These are phyloP conservation scores for Termitomyces sp. DNA, from an alignment of 768 basidiomycete genomes.

Conservation along the genomic window DNA sequence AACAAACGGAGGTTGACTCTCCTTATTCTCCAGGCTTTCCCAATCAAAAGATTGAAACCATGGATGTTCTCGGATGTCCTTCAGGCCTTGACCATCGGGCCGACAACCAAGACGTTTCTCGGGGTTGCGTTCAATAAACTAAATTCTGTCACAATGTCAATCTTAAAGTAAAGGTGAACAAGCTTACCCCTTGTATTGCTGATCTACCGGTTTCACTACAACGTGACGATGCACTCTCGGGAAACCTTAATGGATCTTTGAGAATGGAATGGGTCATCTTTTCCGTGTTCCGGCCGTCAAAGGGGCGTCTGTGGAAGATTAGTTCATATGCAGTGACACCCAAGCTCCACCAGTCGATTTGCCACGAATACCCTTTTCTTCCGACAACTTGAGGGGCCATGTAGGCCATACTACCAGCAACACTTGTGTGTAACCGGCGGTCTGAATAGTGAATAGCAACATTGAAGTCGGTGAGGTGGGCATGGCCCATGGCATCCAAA, in stretches of 20 bases:
- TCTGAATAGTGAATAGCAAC: constrained; percentile 98
- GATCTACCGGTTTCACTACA: constrained; percentile 64
- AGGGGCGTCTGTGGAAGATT: constrained; percentile 78
- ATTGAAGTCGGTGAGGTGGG: constrained; percentile 97
- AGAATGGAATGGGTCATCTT: constrained; percentile 85
- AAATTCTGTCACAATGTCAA: constrained; percentile 13
- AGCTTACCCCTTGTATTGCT: constrained; percentile 62
- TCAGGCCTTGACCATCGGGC: constrained; percentile 61
- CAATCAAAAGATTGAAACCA: constrained; percentile 87
- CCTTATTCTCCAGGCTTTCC: constrained; percentile 68
- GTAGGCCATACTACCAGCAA: constrained; percentile 98
- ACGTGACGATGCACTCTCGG: constrained; percentile 56
- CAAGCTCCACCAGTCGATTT: constrained; percentile 94
- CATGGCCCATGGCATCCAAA: constrained; percentile 89
- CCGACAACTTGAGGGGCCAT: constrained; percentile 98
- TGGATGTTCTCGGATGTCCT: constrained; percentile 74
- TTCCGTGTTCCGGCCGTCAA: constrained; percentile 85
- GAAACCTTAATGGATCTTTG: constrained; percentile 74
- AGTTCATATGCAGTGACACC: constrained; percentile 89
- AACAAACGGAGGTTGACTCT: constrained; percentile 75
- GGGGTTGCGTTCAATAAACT: constrained; percentile 86
- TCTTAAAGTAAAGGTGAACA: constrained; percentile 4
- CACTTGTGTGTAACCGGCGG: constrained; percentile 80
- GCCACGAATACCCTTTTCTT: constrained; percentile 89
- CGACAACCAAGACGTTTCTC: constrained; percentile 78